Evolutionary conservation across 768 basidiomycete species (phyloP), one percentile per base, ranked within the genome.

Genomic region (Leccinum variicolor): DNA sequence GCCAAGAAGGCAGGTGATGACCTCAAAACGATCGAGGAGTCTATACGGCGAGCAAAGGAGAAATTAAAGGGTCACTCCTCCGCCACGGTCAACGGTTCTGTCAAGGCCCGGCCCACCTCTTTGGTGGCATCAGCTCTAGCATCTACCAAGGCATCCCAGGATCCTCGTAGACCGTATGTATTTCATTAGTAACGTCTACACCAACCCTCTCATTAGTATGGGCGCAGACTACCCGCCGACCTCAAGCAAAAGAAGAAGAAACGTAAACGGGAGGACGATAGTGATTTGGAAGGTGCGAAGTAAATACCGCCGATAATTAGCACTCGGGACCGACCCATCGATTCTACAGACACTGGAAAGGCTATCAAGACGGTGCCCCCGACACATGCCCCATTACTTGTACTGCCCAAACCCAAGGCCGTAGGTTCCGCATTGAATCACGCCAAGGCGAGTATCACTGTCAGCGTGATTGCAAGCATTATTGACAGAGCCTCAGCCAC

Each of bases 231-330:
- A 52, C 61, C 71, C 11, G 81, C 84, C 13, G 87, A 89, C 49
- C 59, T 77, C 28, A 89, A 86, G 77, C 89, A 83, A 74, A 90
- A 88, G 77, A 90, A 89, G 76, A 90, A 91, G 75, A 92, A 92
- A 68, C 88, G 90, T 72, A 90, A 89, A 79, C 82, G 87, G 55
- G 89, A 90, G 9, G 84, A 82, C 39, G 85, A 84, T n/a, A 88
- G 86, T 62, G 90, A 91, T 61, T 71, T 76, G 31, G 89, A 91
- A 65, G 77, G 77, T 68, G 82, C 84, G 83, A 71, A 53, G 69
- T 61, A 57, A 47, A 39, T 49, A 57, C 54, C 33, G 36, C 31
- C 50, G 41, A 6, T 54, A 10, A 55, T 57, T 48, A 8, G 10
- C 21, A 21, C 36, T 17, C 21, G 23, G 34, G 15, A 29, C 61